Percentiles rank a stretch among this genome's conserved stretches.
These are phyloP conservation scores for Hypoxylon cercidicola DNA, from an alignment of 495 filamentous ascomycete species.

Conservation along the genomic window DNA sequence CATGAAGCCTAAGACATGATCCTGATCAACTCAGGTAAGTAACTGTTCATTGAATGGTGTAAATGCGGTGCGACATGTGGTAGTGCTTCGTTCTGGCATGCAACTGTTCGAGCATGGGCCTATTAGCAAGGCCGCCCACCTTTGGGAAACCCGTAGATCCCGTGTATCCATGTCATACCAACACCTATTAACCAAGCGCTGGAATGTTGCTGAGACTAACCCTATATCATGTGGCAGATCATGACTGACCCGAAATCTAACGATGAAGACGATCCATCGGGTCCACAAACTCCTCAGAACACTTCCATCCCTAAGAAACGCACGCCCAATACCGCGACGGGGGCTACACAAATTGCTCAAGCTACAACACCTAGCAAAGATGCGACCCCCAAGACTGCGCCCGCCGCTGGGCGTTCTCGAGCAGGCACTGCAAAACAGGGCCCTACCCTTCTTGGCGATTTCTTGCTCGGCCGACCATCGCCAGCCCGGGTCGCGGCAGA, in stretches of 20 bases:
- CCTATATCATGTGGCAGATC: constrained; percentile 32
- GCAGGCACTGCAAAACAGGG: constrained; percentile 38
- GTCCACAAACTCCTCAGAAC: constrained; percentile 31
- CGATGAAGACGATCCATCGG: constrained; percentile 45
- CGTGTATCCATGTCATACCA: constrained; percentile 8
- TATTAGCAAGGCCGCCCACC: constrained; percentile 18
- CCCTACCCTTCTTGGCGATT: constrained; percentile 63
- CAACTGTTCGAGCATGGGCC: constrained; percentile 20
- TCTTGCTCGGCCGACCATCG: constrained; percentile 63
- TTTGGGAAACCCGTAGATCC: constrained; percentile 5
- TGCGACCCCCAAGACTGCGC: constrained; percentile 55
- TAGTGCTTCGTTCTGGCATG: constrained; percentile 34
- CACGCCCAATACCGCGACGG: constrained; percentile 25
- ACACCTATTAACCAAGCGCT: constrained; percentile 9
- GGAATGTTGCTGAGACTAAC: constrained; percentile 38
- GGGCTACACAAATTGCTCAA: constrained; percentile 17
- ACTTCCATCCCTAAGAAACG: constrained; percentile 19
- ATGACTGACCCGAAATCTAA: constrained; percentile 45
- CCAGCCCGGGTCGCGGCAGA: constrained; percentile 55
- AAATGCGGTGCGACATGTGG: constrained; percentile 18
- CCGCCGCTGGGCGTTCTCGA: constrained; percentile 46
- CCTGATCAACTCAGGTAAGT: constrained; percentile 40
- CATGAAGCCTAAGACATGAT: constrained; percentile 39
- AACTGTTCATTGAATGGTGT: constrained; percentile 20
- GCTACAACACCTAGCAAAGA: constrained; percentile 26